Conservation (phyloP, 805 yeast genomes). For the Barnettozyma sucrosica region DNA sequence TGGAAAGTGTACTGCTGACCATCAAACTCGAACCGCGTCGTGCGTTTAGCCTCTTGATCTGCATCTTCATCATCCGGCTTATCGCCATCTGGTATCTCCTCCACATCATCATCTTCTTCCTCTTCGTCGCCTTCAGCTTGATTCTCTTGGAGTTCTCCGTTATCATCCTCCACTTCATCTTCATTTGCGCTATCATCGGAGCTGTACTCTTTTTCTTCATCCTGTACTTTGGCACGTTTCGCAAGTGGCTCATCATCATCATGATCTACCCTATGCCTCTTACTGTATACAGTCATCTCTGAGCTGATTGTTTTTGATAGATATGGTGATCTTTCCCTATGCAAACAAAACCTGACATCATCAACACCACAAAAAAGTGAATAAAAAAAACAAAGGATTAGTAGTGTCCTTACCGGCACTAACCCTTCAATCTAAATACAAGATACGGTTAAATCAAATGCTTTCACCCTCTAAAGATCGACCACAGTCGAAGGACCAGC, state of each 20-base stretch:
- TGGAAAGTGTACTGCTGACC: constrained; percentile 78
- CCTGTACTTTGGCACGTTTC: constrained; percentile 24
- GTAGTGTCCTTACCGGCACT: no score
- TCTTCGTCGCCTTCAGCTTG: constrained; percentile 20
- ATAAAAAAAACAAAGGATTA: no score
- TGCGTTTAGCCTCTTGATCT: constrained; percentile 32
- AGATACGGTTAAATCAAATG: no score
- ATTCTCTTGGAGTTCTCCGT: constrained; percentile 23
- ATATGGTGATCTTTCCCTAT: neutral
- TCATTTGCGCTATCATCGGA: constrained; percentile 15
- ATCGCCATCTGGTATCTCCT: constrained; percentile 21
- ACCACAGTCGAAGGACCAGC: no score
- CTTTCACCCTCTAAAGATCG: no score
- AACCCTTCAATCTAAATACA: no score
- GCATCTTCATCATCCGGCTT: constrained; percentile 25
- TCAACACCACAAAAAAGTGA: no score
- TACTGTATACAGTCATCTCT: constrained; percentile 5
- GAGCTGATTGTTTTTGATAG: neutral
- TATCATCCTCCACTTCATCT: constrained; percentile 19
- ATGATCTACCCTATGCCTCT: constrained; percentile 18
- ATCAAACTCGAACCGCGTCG: constrained; percentile 45
- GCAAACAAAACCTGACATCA: no score
- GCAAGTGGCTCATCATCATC: constrained; percentile 28
- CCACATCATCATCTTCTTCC: constrained; percentile 20
- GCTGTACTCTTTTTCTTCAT: constrained; percentile 21